phyloP scores from a whole-genome alignment of 345 rosid species.

The Trapa bicornis region DNA sequence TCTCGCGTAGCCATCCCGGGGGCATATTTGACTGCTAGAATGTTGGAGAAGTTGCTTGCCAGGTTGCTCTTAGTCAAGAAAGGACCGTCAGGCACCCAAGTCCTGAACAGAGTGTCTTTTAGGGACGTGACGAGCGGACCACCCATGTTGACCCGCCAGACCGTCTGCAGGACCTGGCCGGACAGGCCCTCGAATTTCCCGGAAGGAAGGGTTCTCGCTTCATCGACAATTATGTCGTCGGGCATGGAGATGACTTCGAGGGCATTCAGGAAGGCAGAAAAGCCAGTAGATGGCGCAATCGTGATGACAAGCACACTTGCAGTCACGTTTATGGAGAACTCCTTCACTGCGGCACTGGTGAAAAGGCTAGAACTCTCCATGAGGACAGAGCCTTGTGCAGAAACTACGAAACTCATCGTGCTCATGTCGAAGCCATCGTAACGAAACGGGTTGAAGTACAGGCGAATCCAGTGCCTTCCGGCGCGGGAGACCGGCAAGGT shows the following conservation, averaged over 20 bases:
- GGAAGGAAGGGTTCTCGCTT: slow-evolving; percentile 13
- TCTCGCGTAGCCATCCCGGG: slow-evolving; percentile 40
- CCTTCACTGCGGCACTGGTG: slow-evolving; percentile 33
- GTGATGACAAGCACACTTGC: slow-evolving; percentile 41
- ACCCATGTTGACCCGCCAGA: slow-evolving; percentile 83
- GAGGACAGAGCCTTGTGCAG: slow-evolving; percentile 38
- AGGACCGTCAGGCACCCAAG: slow-evolving; percentile 58
- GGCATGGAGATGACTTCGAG: slow-evolving; percentile 78
- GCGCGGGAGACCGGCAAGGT: slow-evolving; percentile 32
- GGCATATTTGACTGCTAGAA: slow-evolving; percentile 36
- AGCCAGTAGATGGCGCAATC: slow-evolving; percentile 39
- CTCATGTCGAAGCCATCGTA: slow-evolving; percentile 40
- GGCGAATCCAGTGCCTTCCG: slow-evolving; percentile 86
- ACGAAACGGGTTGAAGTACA: slow-evolving; percentile 63
- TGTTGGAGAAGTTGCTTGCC: slow-evolving; percentile 29
- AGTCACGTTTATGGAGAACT: slow-evolving; percentile 47
- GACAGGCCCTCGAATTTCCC: slow-evolving; percentile 34
- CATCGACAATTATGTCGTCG: slow-evolving; percentile 36
- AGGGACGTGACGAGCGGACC: slow-evolving; percentile 37
- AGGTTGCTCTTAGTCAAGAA: slow-evolving; percentile 29
- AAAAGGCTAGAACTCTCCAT: slow-evolving; percentile 30
- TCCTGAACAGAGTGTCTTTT: slow-evolving; percentile 65
- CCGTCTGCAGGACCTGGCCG: slow-evolving; percentile 58
- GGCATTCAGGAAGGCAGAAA: slow-evolving; percentile 64
- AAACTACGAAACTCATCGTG: slow-evolving; percentile 45